These are phyloP conservation scores for Aspergillus novofumigatus DNA, from an alignment of 2,329 filamentous ascomycete genomes.

Conservation along the genomic window DNA sequence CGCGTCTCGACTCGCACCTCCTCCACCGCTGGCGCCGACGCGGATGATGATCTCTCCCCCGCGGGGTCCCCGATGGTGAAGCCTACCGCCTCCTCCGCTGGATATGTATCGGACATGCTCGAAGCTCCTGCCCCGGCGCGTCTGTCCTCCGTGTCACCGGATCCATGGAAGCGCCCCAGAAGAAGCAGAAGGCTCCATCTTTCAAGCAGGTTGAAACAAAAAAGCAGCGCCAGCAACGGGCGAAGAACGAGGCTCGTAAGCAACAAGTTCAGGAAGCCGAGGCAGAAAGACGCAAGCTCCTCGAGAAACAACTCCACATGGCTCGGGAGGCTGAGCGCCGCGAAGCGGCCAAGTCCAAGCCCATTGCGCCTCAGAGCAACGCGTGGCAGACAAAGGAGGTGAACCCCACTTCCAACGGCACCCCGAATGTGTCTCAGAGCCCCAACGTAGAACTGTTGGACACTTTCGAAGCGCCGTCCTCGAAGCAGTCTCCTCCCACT, in stretches of 20 bases:
- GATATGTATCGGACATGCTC: conserved; percentile 87
- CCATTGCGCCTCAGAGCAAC: conserved; percentile 45
- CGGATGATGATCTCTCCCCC: conserved; percentile 75
- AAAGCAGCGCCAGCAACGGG: conserved; percentile 90
- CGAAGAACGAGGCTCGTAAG: conserved; percentile 81
- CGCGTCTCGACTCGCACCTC: conserved; percentile 56
- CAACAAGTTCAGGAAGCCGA: conserved; percentile 71
- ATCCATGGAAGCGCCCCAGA: conserved; percentile 52
- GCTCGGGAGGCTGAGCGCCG: conserved; percentile 83
- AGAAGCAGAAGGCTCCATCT: conserved; percentile 57
- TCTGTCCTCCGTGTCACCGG: conserved; percentile 75
- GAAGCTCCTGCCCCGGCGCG: conserved; percentile 66
- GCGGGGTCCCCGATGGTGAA: conserved; percentile 60
- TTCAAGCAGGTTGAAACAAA: conserved; percentile 74
- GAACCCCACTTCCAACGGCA: conserved; percentile 20
- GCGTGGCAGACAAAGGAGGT: conserved; percentile 49
- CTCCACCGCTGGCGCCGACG: conserved; percentile 69
- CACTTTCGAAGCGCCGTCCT: conserved; percentile 33
- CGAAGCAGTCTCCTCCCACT: conserved; percentile 12
- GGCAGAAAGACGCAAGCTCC: conserved; percentile 66
- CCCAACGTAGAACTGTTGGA: conserved; percentile 35
- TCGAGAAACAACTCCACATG: conserved; percentile 78
- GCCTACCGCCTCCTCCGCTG: conserved; percentile 42
- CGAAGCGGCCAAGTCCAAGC: conserved; percentile 52
- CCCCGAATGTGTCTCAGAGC: conserved; percentile 14